Evolutionary conservation across 179 eudicot species (phyloP), one percentile per base, ranked within the genome.

Genomic region (Spergularia azorica): DNA sequence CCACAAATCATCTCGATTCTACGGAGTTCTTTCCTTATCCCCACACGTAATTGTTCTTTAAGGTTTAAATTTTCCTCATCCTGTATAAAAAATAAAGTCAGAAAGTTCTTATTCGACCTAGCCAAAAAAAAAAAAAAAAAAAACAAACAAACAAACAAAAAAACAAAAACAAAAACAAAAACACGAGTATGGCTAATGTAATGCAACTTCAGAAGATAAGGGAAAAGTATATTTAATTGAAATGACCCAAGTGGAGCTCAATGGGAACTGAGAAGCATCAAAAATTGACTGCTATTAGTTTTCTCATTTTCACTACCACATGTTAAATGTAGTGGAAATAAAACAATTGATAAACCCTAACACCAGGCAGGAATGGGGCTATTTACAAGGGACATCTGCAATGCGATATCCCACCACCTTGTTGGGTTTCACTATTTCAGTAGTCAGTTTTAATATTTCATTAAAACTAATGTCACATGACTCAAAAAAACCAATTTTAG

Each of bases 31-130:
- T 78, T 83, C 83, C 82, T 76, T 65, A 92, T 79, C 82, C 86
- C 87, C 52, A 76, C 83, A 32, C 93, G 98, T 59, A 88, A 79
- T 63, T 70, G 56, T 69, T 92, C 98, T 78, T 94, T 94, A 83
- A 86, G 71, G 82, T 90, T 86, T 80, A 86, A 71, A 76, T 89
- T 85, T 77, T 89, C 93, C 81, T 85, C 92, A 39, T 89, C 98
- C 97, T 93, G 84, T 59, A 78, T 50, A 36, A 18, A 39, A 63
- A 46, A 17, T 39, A 74, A 32, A 9, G 38, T 4, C 64, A 60
- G 20, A 3, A 21, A 48, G 11, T 26, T 10, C 18, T n/a, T 61
- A 70, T 55, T 54, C 73, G 32, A 70, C 41, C 50, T 13, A 8
- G 62, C 8, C 48, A 46, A 68, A 21, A 13, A 66, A 26, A 26